Evolutionary conservation across 495 filamentous ascomycete genomes (phyloP), one percentile per base, ranked within the genome.

Genomic region (Penicillium maclennaniae): DNA sequence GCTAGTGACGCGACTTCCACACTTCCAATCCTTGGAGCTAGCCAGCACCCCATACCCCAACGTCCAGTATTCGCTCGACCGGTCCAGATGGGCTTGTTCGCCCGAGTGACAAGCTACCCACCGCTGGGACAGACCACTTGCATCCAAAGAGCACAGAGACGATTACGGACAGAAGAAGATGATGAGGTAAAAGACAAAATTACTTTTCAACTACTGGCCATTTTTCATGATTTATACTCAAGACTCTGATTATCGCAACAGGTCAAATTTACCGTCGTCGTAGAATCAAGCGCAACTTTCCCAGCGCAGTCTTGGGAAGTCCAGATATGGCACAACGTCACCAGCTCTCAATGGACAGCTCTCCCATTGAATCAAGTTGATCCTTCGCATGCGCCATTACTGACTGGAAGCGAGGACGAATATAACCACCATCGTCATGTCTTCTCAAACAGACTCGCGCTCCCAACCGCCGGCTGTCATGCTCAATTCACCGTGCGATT

Each of bases 401-500:
- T 82, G 69, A 70, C 34, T 53, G 42, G 55, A 6, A n/a, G 56
- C 25, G 56, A 47, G 4, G 17, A 41, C 4, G 54, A 52, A 7
- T 58, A 61, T 45, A 46, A 58, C 48, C 61, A 58, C 63, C 17
- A 63, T 63, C 46, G 74, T 61, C 53, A 72, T 79, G 59, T 78
- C 54, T 74, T 61, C 56, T 69, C 49, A 17, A 70, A 52, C 21
- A 51, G 65, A 17, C 51, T 76, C 28, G 7, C 23, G 17, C 58
- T 84, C 14, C 69, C 71, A n/a, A 55, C 47, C 8, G 27, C 48
- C 19, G 60, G 49, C 15, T 68, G 65, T 47, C 46, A 70, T 47
- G 63, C 84, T 1, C 75, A 71, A 15, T 96, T 96, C 59, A 95
- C 91, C 0, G 60, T 92, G 43, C 89, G 88, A 47, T 92, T 85